Percentiles rank a stretch among this genome's conserved stretches.
These are phyloP conservation scores for Globisporangium spinosum DNA, from an alignment of 352 stramenopile species.

Conservation along the genomic window DNA sequence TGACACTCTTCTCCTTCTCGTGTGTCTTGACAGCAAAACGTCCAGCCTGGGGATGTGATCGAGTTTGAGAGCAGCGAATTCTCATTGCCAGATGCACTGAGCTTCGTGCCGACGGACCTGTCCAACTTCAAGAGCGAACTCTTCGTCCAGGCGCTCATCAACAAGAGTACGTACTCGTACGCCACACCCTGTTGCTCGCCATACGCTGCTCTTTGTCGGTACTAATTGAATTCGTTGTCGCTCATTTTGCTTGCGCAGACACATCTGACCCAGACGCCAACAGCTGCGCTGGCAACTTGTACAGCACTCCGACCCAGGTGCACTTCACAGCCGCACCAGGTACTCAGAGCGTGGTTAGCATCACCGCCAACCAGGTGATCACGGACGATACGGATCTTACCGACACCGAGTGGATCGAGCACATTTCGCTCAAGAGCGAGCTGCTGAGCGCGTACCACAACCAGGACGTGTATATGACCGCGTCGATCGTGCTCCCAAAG, in stretches of 20 bases:
- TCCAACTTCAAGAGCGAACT: slow-evolving; percentile 39
- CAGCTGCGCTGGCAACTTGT: slow-evolving; percentile 53
- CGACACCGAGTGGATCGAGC: slow-evolving; percentile 52
- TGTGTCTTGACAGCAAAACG: slow-evolving; percentile 26
- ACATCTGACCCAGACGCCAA: slow-evolving; percentile 66
- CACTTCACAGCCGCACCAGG: slow-evolving; percentile 24
- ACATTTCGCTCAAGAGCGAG: slow-evolving; percentile 67
- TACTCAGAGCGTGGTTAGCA: slow-evolving; percentile 32
- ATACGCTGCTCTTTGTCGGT: background rate
- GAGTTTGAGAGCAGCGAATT: slow-evolving; percentile 66
- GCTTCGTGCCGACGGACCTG: slow-evolving; percentile 56
- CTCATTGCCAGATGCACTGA: slow-evolving; percentile 50
- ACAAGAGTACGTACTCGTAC: slow-evolving; percentile 35
- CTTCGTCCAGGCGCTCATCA: slow-evolving; percentile 65
- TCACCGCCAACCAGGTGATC: slow-evolving; percentile 55
- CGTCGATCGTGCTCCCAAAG: slow-evolving; percentile 58
- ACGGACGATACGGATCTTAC: slow-evolving; percentile 44
- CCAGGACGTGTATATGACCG: slow-evolving; percentile 65
- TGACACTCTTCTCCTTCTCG: background rate
- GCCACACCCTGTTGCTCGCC: background rate
- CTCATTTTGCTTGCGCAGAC: slow-evolving; percentile 27
- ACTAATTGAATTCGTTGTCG: background rate
- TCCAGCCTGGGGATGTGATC: slow-evolving; percentile 49
- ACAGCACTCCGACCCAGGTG: slow-evolving; percentile 49
- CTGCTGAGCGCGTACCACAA: slow-evolving; percentile 63